A percentile compares a stretch with the other conserved stretches of the same genome.
Conservation (phyloP, 495 filamentous ascomycete species). For the Penicillium goetzii region DNA sequence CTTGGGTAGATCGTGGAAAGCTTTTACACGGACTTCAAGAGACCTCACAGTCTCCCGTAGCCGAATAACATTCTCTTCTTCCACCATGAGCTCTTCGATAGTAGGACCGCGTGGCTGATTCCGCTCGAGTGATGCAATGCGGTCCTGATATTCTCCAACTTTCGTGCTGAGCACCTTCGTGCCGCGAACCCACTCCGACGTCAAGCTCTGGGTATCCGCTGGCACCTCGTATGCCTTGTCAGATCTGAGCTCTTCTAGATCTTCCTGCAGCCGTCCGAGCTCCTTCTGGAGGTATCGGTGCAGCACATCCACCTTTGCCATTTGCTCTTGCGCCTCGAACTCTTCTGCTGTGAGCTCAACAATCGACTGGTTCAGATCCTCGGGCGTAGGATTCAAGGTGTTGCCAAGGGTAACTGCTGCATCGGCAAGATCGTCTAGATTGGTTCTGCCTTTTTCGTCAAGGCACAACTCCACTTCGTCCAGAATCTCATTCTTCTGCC, state of each 20-base stretch:
- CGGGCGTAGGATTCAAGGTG: constrained; percentile 36
- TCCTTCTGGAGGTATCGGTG: constrained; percentile 50
- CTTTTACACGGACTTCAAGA: constrained; percentile 58
- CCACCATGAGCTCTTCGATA: constrained; percentile 54
- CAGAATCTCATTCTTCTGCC: constrained; percentile 42
- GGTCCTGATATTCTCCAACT: constrained; percentile 61
- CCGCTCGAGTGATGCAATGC: constrained; percentile 46
- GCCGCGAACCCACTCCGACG: constrained; percentile 63
- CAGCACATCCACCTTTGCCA: constrained; percentile 61
- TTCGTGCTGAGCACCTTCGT: constrained; percentile 62
- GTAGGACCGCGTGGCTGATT: constrained; percentile 43
- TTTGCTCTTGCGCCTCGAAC: constrained; percentile 42
- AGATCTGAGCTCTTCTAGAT: constrained; percentile 45
- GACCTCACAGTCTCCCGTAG: constrained; percentile 43
- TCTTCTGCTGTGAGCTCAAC: constrained; percentile 50
- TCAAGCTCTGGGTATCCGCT: constrained; percentile 57
- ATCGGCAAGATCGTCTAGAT: constrained; percentile 48
- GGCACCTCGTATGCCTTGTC: constrained; percentile 55
- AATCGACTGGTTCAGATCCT: constrained; percentile 45
- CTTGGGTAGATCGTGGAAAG: constrained; percentile 70
- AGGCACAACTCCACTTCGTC: constrained; percentile 47
- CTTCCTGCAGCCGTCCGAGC: constrained; percentile 36
- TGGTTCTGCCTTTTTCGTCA: constrained; percentile 38
- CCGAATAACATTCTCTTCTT: constrained; percentile 46
- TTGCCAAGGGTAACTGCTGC: constrained; percentile 38